phyloP scores from a whole-genome alignment of 2,329 filamentous ascomycete species.

The Fusarium torulosum region DNA sequence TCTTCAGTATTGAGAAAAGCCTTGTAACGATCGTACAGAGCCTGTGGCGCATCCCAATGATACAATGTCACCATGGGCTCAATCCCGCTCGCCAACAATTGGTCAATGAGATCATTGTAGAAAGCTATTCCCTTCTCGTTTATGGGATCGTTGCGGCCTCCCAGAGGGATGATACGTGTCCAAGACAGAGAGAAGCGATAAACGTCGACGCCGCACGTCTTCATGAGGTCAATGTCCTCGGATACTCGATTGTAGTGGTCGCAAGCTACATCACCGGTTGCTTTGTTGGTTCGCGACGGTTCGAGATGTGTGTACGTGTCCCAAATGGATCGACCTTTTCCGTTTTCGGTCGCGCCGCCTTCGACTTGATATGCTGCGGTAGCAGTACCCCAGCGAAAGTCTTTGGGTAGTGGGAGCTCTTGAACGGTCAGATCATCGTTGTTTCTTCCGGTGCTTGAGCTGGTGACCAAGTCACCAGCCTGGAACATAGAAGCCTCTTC shows the following conservation, averaged over 20 bases:
- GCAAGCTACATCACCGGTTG: slow-evolving; percentile 57
- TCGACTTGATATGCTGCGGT: slow-evolving; percentile 56
- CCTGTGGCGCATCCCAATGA: slow-evolving; percentile 6
- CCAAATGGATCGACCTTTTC: slow-evolving; percentile 54
- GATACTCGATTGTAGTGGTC: slow-evolving; percentile 54
- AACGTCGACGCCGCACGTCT: slow-evolving; percentile 65
- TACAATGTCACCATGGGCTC: slow-evolving; percentile 5
- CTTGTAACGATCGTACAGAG: slow-evolving; percentile 6
- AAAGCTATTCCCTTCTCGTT: slow-evolving; percentile 15
- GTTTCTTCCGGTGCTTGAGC: neutral
- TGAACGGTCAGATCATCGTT: slow-evolving; percentile 5
- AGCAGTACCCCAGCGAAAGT: slow-evolving; percentile 55
- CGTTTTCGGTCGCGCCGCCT: slow-evolving; percentile 51
- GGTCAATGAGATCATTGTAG: slow-evolving; percentile 6
- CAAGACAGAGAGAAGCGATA: slow-evolving; percentile 74
- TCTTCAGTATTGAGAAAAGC: neutral
- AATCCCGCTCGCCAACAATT: neutral
- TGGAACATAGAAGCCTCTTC: slow-evolving; percentile 8
- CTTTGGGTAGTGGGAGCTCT: slow-evolving; percentile 45
- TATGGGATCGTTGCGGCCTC: neutral
- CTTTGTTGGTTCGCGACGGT: slow-evolving; percentile 43
- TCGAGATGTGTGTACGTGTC: slow-evolving; percentile 2
- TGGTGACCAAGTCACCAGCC: slow-evolving; percentile 7
- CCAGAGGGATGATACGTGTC: slow-evolving; percentile 71
- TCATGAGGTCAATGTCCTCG: slow-evolving; percentile 69